phyloP scores from a whole-genome alignment of 2,329 filamentous ascomycete genomes.

The Chaetothyriales sp. region DNA sequence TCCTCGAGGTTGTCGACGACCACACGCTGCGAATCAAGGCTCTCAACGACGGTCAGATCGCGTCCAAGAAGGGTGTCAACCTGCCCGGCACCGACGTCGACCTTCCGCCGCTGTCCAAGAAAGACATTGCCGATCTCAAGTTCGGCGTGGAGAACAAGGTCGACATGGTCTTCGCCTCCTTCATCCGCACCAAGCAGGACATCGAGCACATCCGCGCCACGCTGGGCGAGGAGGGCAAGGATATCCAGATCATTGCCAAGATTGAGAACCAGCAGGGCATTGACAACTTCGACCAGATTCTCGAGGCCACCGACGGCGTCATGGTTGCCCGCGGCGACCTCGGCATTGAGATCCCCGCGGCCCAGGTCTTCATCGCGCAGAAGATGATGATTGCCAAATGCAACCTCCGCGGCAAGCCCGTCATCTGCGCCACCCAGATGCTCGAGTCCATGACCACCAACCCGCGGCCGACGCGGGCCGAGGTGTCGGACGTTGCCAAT shows the following conservation, averaged over 20 bases:
- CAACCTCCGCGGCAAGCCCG: conserved; percentile 97
- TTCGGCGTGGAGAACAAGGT: conserved; percentile 98
- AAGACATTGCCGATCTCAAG: conserved; percentile 84
- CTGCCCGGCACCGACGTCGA: conserved; percentile 97
- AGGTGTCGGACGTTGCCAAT: conserved; percentile 97
- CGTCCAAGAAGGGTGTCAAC: conserved; percentile 98
- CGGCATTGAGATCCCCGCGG: conserved; percentile 95
- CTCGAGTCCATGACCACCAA: conserved; percentile 99
- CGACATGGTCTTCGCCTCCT: conserved; percentile 98
- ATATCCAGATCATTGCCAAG: conserved; percentile 99
- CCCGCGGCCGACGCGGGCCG: conserved; percentile 90
- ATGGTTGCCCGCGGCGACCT: conserved; percentile 99
- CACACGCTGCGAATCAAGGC: conserved; percentile 76
- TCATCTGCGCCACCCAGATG: conserved; percentile 99
- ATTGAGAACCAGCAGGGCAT: conserved; percentile 99
- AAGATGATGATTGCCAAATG: conserved; percentile 99
- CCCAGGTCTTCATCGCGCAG: conserved; percentile 97
- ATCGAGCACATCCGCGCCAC: conserved; percentile 86
- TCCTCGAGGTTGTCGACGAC: conserved; percentile 73
- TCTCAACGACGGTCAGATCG: conserved; percentile 97
- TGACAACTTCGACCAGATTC: conserved; percentile 98
- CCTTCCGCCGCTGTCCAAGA: conserved; percentile 91
- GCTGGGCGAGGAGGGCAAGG: conserved; percentile 66
- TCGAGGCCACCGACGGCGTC: conserved; percentile 91
- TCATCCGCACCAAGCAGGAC: conserved; percentile 88